Evolutionary conservation across 768 basidiomycete species (phyloP), one percentile per base, ranked within the genome.

Genomic region (Pisolithus microcarpus): DNA sequence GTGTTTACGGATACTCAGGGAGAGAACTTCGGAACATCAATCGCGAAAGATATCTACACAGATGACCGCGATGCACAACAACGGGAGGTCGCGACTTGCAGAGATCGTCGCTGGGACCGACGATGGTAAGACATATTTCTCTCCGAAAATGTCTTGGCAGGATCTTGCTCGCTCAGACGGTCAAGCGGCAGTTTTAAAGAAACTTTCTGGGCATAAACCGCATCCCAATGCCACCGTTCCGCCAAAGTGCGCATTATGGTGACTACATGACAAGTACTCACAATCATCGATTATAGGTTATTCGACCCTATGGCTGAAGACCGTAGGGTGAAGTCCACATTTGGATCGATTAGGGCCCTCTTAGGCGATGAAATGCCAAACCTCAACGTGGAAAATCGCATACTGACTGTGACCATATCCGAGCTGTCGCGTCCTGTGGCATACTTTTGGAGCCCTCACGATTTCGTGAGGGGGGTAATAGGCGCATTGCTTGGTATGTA

Each of bases 381-480:
- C 2, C 26, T 45, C 24, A 15, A 18, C 0, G 42, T 50, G 2
- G 53, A 55, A 21, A 53, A 55, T 24, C 52, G 50, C 0, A 28
- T 48, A 3, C 39, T 61, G 3, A 24, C 11, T 0, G 19, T 55
- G n/a, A 50, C 37, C 2, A 7, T 49, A 1, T 54, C 48, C 4
- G 48, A 56, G 6, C 16, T 57, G 42, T 52, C 50, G 37, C 51
- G 53, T 0, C 58, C 51, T 0, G 55, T 58, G 19, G 28, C 37
- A 15, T 59, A 50, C 16, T 59, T 60, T 19, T 56, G 58, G 55
- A 48, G 55, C 0, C 28, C 59, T 6, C 53, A 60, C 21, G 59
- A 57, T 16, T 61, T 61, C 38, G 53, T 59, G 4, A 58, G 50
- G 30, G 58, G 54, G 2, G 30, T 57, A 7, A 40, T 53, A 4